Evolutionary conservation across 176 grass and related monocot genomes (phyloP), one percentile per base, ranked within the genome.

Genomic region (Elaeis guineensis): DNA sequence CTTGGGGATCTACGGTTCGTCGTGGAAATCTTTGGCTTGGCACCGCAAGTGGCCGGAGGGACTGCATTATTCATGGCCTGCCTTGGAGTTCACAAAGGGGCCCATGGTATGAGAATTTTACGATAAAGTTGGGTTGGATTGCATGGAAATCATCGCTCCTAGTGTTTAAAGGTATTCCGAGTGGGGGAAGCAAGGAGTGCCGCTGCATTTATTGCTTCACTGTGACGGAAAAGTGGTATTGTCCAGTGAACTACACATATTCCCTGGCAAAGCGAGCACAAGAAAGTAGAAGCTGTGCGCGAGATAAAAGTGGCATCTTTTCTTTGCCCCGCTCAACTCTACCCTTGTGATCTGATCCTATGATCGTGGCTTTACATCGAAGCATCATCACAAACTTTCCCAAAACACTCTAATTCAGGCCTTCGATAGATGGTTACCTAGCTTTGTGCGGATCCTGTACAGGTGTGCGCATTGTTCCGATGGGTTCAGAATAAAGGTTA

Each of bases 21-120:
- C 16, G n/a, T n/a, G 19, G 57, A 51, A 14, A 72, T 62, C 49
- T 60, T 72, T 53, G 39, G 28, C 5, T 14, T 26, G 35, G 35
- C 62, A n/a, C 71, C 24, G 55, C 49, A 73, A 57, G 26, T 55
- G 25, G 25, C 23, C 17, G 61, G 49, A 44, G 55, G 55, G 63
- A 44, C 35, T 44, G 35, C 80, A 85, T 72, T 53, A 62, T 29
- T 83, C 82, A 72, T 73, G 56, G 73, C 52, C 24, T 55, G 79
- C 88, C 80, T 92, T 75, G 83, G 78, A 83, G 80, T 56, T 78
- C 80, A 75, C 77, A 76, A 55, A 5, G 49, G 57, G 80, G 77
- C 35, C 53, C 69, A 57, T 20, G 49, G 19, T 65, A 52, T 57
- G 64, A 70, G 55, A 25, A 8, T 61, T 56, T 55, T 23, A 4